Base-by-base conservation (phyloP, 352 stramenopile genomes). In the Blastocystis sp. region DNA sequence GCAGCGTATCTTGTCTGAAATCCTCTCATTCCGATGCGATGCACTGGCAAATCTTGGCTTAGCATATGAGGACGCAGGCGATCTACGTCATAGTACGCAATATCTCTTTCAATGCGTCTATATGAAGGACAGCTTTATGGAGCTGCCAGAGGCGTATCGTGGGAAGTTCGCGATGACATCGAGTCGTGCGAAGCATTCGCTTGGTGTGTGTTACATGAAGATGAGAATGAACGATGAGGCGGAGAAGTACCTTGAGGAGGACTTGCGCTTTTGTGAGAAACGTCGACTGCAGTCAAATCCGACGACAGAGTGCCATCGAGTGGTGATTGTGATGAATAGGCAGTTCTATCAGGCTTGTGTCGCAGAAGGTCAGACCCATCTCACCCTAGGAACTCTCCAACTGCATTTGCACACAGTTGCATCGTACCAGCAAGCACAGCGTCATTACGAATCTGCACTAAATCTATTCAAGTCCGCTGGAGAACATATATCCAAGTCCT, bases 71-170 rank as follows among this genome's bases (percentile, higher is more conserved):
- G 73, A 85, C 63, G 47, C 43, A 20, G 73, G 73, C 16, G 34
- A 69, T 55, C 30, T 85, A 53, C 73, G 73, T 45, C 73, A 68
- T 20, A 66, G 73, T 55, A 85, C 73, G 30, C 26, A 85, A 45
- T 85, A 68, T 69, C 73, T 85, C 26, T 85, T 66, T 41, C 54
- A 66, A 13, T 65, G 47, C 39, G 63, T 85, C 50, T 85, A 85
- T 43, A 65, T 85, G 73, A 65, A 62, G 37, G 73, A 85, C 13
- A 41, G 24, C 53, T 85, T 85, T 18, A 26, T 69, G 39, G 24
- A 78, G 66, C n/a, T 78, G 30, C 73, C 73, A 0, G 20, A 37
- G 5, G 13, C 34, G 13, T 66, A 43, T 39, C 53, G 47, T 24
- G n/a, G 34, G 16, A 18, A 85, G 13, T 85, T 37, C 18, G 73